These are phyloP conservation scores for Backusella luteola DNA, from an alignment of 192 early-diverging fungal species.

Conservation along the genomic window DNA sequence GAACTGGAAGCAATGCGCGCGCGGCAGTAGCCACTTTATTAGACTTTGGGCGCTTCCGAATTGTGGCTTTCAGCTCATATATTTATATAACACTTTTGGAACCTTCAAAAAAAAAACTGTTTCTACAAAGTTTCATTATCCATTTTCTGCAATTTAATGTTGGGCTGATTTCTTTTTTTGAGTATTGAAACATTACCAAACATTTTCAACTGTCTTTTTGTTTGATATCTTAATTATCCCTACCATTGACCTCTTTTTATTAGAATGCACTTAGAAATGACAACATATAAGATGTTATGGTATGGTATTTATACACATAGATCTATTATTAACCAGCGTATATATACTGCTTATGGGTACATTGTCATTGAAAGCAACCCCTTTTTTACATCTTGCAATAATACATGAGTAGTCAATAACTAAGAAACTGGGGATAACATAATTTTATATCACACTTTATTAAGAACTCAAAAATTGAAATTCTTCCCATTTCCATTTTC, in stretches of 20 bases:
- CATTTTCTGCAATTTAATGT: background rate
- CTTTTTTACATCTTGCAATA: too few relatives aligned
- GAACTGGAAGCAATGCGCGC: too few relatives aligned
- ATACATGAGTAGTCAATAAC: too few relatives aligned
- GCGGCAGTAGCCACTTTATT: background rate
- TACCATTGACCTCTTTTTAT: background rate
- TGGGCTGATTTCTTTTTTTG: background rate
- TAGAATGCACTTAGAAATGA: background rate
- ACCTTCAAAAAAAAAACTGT: background rate
- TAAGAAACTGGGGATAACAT: too few relatives aligned
- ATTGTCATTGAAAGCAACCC: too few relatives aligned
- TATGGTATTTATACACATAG: too few relatives aligned
- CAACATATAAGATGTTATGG: background rate
- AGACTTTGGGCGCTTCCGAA: background rate
- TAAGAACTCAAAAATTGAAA: background rate
- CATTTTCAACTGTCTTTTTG: background rate
- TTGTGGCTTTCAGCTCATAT: background rate
- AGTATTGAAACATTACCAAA: background rate
- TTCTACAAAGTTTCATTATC: background rate
- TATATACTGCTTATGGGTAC: too few relatives aligned
- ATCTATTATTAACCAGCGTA: too few relatives aligned
- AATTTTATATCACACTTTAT: too few relatives aligned
- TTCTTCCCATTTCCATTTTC: background rate
- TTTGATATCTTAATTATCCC: background rate
- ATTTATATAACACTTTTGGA: background rate